A percentile compares a stretch with the other conserved stretches of the same genome.
These are phyloP conservation scores for Talaromyces islandicus DNA, from an alignment of 2,329 filamentous ascomycete species.

Conservation along the genomic window DNA sequence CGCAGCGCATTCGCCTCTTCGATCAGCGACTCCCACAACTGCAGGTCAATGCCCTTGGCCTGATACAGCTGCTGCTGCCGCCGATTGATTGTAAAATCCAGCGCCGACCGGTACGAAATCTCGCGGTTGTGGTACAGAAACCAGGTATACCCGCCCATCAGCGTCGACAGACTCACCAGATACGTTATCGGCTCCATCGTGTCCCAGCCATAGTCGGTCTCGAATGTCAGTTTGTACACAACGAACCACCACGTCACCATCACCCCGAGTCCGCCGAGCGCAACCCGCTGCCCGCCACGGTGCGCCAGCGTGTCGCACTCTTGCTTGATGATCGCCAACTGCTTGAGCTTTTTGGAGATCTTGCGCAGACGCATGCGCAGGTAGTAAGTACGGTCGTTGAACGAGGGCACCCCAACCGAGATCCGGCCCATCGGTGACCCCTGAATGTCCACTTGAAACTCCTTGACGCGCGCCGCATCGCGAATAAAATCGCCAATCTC, in stretches of 20 bases:
- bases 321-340: conserved; percentile 67
- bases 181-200: conserved; percentile 89
- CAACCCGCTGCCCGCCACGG: conserved; percentile 69
- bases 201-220: conserved; percentile 80
- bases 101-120: conserved; percentile 76
- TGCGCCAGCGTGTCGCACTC: conserved; percentile 77
- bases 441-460: conserved; percentile 80
- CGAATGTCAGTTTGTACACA: conserved; percentile 64
- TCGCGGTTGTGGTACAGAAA: conserved; percentile 90
- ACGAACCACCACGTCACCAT: conserved; percentile 73
- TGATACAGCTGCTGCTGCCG: conserved; percentile 74
- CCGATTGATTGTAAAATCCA: conserved; percentile 78
- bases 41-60: conserved; percentile 66
- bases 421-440: conserved; percentile 59
- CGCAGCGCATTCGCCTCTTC: conserved; percentile 73
- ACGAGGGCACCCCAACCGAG: conserved; percentile 74
- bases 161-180: conserved; percentile 73
- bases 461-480: conserved; percentile 75
- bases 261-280: conserved; percentile 69
- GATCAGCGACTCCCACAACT: conserved; percentile 70
- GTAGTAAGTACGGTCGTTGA: conserved; percentile 86
- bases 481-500: conserved; percentile 93
- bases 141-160: conserved; percentile 89
- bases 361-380: conserved; percentile 70
- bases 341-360: conserved; percentile 61